Conservation (phyloP, 192 early-diverging fungal genomes). For the Entomortierella parvispora region DNA sequence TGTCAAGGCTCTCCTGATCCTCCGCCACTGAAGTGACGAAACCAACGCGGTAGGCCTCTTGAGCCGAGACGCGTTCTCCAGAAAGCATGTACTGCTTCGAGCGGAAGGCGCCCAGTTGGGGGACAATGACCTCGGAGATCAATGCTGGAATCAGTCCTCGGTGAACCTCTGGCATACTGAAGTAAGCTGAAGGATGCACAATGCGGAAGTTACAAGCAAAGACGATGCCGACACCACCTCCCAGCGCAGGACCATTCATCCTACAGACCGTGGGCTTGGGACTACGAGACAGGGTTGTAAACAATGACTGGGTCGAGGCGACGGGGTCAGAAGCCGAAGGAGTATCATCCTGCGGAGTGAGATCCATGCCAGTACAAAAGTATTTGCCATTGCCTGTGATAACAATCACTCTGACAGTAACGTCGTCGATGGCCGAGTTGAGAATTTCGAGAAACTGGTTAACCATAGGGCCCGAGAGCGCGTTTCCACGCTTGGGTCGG, state of each 20-base stretch:
- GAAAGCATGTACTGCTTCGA: constrained; percentile 68
- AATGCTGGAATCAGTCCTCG: constrained; percentile 71
- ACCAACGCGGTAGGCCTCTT: constrained; percentile 42
- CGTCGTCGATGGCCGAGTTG: constrained; percentile 55
- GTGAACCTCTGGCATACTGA: constrained; percentile 69
- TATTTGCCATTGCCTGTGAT: constrained; percentile 70
- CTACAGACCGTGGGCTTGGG: constrained; percentile 64
- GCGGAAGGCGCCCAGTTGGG: constrained; percentile 60
- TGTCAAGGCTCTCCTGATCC: constrained; percentile 51
- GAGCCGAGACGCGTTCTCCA: constrained; percentile 57
- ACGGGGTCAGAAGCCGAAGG: constrained; percentile 29
- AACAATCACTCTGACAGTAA: constrained; percentile 60
- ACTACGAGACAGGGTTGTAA: constrained; percentile 53
- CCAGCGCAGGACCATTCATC: constrained; percentile 72
- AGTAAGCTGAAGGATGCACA: constrained; percentile 50
- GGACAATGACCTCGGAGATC: constrained; percentile 71
- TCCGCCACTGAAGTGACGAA: constrained; percentile 50
- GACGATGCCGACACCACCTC: constrained; percentile 68
- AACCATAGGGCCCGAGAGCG: constrained; percentile 60
- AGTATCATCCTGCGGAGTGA: constrained; percentile 46
- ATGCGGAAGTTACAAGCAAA: constrained; percentile 69
- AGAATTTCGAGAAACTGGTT: constrained; percentile 51
- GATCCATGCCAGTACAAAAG: constrained; percentile 75
- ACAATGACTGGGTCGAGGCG: constrained; percentile 54
- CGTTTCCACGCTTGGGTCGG: constrained; percentile 63